These are phyloP conservation scores for Curvularia sp. DNA, from an alignment of 2,329 filamentous ascomycete genomes.

Conservation along the genomic window DNA sequence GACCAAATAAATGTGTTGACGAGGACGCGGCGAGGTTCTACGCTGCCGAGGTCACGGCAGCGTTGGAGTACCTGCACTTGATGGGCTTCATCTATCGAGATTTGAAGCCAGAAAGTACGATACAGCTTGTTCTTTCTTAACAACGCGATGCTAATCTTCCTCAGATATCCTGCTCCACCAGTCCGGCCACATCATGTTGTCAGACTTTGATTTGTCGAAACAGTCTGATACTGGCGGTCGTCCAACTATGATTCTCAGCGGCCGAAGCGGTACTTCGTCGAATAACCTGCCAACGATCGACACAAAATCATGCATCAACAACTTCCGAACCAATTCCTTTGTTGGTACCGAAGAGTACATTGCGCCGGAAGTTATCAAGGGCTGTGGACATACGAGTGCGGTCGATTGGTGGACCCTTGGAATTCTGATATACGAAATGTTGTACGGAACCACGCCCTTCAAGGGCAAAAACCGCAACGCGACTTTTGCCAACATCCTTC, in stretches of 20 bases:
- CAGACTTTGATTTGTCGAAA: conserved; percentile 97
- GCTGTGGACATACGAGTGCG: conserved; percentile 95
- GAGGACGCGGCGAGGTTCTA: conserved; percentile 98
- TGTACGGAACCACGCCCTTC: conserved; percentile 97
- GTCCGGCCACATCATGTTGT: conserved; percentile 99
- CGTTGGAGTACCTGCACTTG: conserved; percentile 92
- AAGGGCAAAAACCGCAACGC: conserved; percentile 99
- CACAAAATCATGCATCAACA: conserved; percentile 96
- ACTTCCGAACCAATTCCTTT: conserved; percentile 98
- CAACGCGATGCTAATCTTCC: conserved; percentile 48
- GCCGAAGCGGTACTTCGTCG: conserved; percentile 80
- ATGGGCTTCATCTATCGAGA: conserved; percentile 99
- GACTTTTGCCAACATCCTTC: conserved; percentile 95
- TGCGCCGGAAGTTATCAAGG: conserved; percentile 97
- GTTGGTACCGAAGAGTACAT: conserved; percentile 99
- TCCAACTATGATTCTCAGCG: conserved; percentile 91
- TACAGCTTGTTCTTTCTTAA: neutral
- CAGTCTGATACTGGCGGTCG: conserved; percentile 95
- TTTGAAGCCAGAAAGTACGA: conserved; percentile 93
- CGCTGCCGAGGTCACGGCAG: conserved; percentile 94
- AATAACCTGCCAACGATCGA: conserved; percentile 95
- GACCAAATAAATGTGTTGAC: conserved; percentile 94
- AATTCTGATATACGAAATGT: conserved; percentile 98
- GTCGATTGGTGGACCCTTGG: conserved; percentile 99
- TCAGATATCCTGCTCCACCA: conserved; percentile 95